A percentile compares a stretch with the other conserved stretches of the same genome.
These are phyloP conservation scores for Yamadazyma songkhlaensis DNA, from an alignment of 1,139 yeast species.

Conservation along the genomic window DNA sequence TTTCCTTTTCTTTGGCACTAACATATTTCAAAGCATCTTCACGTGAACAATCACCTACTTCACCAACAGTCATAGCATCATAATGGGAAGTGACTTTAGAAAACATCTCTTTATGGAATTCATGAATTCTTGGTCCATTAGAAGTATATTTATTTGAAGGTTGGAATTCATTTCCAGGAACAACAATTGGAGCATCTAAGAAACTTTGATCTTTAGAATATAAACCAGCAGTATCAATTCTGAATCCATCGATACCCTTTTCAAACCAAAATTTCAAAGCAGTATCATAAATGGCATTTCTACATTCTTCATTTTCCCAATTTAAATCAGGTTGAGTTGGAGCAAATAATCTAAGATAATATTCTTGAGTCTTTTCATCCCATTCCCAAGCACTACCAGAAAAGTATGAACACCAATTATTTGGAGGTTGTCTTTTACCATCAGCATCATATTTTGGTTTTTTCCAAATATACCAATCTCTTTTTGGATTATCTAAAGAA, in stretches of 20 bases:
- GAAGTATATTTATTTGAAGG: slow-evolving; percentile 32
- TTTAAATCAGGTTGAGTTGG: slow-evolving; percentile 56
- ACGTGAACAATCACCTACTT: slow-evolving; percentile 43
- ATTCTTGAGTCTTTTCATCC: slow-evolving; percentile 52
- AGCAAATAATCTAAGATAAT: slow-evolving; percentile 54
- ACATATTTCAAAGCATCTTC: slow-evolving; percentile 48
- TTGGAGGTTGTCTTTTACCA: slow-evolving; percentile 54
- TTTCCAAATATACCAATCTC: slow-evolving; percentile 65
- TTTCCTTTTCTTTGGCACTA: slow-evolving; percentile 47
- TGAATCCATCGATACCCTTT: slow-evolving; percentile 57
- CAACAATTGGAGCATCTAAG: slow-evolving; percentile 50
- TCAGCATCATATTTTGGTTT: slow-evolving; percentile 39
- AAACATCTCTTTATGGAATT: slow-evolving; percentile 55
- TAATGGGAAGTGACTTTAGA: slow-evolving; percentile 44
- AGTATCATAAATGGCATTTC: slow-evolving; percentile 51
- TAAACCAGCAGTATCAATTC: slow-evolving; percentile 56
- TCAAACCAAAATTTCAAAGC: slow-evolving; percentile 57
- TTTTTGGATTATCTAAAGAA: slow-evolving; percentile 51
- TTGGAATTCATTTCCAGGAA: slow-evolving; percentile 43
- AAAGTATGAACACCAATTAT: slow-evolving; percentile 54
- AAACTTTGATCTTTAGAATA: slow-evolving; percentile 50
- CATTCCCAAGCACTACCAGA: slow-evolving; percentile 59
- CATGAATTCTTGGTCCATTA: slow-evolving; percentile 57
- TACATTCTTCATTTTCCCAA: slow-evolving; percentile 55
- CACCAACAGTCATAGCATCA: slow-evolving; percentile 60